Evolutionary conservation across 116 monocot species (phyloP), one percentile per base, ranked within the genome.

Genomic region (Posidonia oceanica): DNA sequence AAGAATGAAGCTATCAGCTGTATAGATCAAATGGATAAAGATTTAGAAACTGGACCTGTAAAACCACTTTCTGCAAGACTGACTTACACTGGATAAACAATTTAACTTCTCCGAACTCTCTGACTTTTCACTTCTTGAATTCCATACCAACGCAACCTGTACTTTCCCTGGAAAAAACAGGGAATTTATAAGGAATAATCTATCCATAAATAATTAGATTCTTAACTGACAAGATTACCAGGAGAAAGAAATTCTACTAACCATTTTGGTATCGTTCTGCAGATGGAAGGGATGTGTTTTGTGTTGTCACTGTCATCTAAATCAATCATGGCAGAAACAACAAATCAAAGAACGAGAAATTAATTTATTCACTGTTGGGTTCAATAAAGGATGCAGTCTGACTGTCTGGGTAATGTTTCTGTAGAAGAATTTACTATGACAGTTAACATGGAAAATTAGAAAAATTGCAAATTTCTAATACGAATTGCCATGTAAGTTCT

Each of bases 271-370:
- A 91, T 81, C 96, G 54, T 62, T 87, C 82, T 61, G 81, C 71
- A 69, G 58, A 64, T 69, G 91, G 89, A 48, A 96, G 75, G 37
- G 96, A 96, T 59, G 96, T 91, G 67, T 85, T 82, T 70, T 89
- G 80, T 72, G 96, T 96, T 60, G 96, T 96, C 63, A 91, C 87
- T 70, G 87, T 81, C 88, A 96, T 82, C 96, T 96, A 82, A 76
- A 80, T 16, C 64, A 68, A 68, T 29, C 5, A 3, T 39, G 51
- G n/a, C 36, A 58, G 55, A 72, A 51, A 41, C 16, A 69, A 64
- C n/a, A 72, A 63, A 61, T 13, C 13, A 18, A 62, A 55, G 13
- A 65, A 29, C 3, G 36, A 61, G 21, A 61, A 23, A 36, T 36
- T 36, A 61, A 12, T 29, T 13, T 61, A 61, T 29, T 29, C 23